Percentiles rank a stretch among this genome's conserved stretches.
phyloP scores from a whole-genome alignment of 805 yeast species.

The Metschnikowia similis region DNA sequence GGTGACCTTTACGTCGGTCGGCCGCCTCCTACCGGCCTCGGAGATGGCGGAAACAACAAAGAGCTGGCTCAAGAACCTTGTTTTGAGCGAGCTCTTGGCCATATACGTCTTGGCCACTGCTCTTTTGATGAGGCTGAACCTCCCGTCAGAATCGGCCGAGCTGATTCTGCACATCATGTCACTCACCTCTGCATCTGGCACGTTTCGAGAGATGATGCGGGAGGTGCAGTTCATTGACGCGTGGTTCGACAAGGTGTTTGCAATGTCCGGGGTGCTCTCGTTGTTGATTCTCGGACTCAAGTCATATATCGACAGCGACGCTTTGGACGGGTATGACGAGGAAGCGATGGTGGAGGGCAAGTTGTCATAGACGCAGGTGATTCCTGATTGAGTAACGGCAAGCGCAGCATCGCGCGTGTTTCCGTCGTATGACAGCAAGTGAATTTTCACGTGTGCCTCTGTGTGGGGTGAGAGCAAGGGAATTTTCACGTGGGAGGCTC shows the following conservation, averaged over 20 bases:
- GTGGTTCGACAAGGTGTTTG: conserved; percentile 53
- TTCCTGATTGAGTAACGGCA: background rate
- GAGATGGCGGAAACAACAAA: conserved; percentile 10
- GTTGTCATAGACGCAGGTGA: conserved; percentile 1
- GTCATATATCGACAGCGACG: conserved; percentile 15
- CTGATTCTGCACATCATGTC: conserved; percentile 38
- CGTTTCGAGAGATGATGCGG: conserved; percentile 19
- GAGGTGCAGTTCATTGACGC: conserved; percentile 46
- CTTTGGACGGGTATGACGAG: conserved; percentile 28
- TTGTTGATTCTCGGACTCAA: conserved; percentile 21
- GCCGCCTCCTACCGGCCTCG: conserved; percentile 26
- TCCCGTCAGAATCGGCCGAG: conserved; percentile 42
- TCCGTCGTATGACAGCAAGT: no score
- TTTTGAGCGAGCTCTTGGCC: conserved; percentile 45
- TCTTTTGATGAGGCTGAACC: conserved; percentile 43
- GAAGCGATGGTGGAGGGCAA: conserved; percentile 29
- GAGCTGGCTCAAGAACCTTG: conserved; percentile 34
- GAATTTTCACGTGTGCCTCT: no score
- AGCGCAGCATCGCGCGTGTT: no score
- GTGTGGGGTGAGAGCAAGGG: no score
- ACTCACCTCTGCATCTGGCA: conserved; percentile 17
- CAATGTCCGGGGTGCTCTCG: conserved; percentile 37
- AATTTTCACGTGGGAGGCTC: background rate
- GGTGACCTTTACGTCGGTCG: conserved; percentile 54
- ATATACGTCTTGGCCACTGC: conserved; percentile 51